These are phyloP conservation scores for Aquilaria yunnanensis DNA, from an alignment of 345 rosid species.

Conservation along the genomic window DNA sequence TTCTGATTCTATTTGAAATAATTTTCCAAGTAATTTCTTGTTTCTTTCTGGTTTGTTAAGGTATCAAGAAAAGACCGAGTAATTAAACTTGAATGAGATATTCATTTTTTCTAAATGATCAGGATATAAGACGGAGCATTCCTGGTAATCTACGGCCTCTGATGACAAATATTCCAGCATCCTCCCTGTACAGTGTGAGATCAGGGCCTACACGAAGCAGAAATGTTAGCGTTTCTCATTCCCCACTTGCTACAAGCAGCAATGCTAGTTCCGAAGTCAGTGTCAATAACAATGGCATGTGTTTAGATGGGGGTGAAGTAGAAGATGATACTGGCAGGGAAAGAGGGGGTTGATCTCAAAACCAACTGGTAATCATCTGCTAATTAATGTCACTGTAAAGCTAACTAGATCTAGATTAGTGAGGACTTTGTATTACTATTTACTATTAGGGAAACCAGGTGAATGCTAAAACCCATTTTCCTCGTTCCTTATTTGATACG, in stretches of 20 bases:
- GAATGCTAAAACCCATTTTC: too few relatives aligned
- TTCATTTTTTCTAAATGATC: conserved; percentile 14
- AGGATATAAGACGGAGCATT: conserved; percentile 92
- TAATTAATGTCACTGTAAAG: too few relatives aligned
- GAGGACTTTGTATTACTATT: too few relatives aligned
- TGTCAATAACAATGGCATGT: conserved; percentile 62
- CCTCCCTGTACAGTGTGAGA: conserved; percentile 96
- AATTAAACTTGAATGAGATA: too few relatives aligned
- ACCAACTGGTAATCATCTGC: too few relatives aligned
- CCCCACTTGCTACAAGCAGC: conserved; percentile 98
- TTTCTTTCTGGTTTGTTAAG: too few relatives aligned
- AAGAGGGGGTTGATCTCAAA: conserved; percentile 54
- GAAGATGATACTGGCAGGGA: conserved; percentile 65
- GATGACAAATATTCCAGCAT: conserved; percentile 95
- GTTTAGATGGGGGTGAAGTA: conserved; percentile 48
- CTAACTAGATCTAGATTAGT: too few relatives aligned
- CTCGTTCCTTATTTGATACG: too few relatives aligned
- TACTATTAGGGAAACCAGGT: too few relatives aligned
- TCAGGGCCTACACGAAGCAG: conserved; percentile 68
- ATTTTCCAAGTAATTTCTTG: too few relatives aligned
- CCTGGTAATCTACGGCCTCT: conserved; percentile 84
- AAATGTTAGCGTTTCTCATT: conserved; percentile 70
- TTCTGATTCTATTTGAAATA: too few relatives aligned
- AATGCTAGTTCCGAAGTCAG: conserved; percentile 96
- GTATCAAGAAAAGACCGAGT: too few relatives aligned